Evolutionary conservation across 257 asterid species (phyloP).

Genomic region (Coffea canephora): DNA sequence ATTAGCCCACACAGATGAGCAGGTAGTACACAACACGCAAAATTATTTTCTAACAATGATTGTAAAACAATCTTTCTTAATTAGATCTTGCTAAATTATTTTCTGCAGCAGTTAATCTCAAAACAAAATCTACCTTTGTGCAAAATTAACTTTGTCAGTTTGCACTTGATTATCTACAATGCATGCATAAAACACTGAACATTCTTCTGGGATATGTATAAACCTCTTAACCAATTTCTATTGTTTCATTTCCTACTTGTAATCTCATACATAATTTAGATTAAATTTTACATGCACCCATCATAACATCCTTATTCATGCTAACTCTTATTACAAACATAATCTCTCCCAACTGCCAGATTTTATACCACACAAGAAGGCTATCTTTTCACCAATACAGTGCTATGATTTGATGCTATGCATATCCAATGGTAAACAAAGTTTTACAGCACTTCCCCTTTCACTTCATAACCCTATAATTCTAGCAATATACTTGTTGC

Average conservation of each 20-base stretch:
- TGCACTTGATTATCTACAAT: too few species aligned
- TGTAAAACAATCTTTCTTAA: not conserved
- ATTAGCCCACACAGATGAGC: not conserved
- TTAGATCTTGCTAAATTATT: not conserved
- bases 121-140: not conserved
- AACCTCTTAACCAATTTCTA: not conserved
- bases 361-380: not conserved
- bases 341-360: not conserved
- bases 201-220: not conserved
- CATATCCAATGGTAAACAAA: not conserved
- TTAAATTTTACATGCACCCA: not conserved
- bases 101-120: not conserved
- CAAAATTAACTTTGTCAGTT: too few species aligned
- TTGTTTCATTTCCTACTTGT: not conserved
- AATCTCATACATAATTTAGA: not conserved
- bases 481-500: not conserved
- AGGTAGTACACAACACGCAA: not conserved
- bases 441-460: not conserved
- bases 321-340: not conserved
- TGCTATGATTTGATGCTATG: not conserved
- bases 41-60: not conserved
- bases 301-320: not conserved
- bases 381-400: not conserved
- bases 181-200: too few species aligned
- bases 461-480: not conserved